Base-by-base conservation (phyloP, 1,284 basidiomycete genomes). In the Abortiporus biennis region DNA sequence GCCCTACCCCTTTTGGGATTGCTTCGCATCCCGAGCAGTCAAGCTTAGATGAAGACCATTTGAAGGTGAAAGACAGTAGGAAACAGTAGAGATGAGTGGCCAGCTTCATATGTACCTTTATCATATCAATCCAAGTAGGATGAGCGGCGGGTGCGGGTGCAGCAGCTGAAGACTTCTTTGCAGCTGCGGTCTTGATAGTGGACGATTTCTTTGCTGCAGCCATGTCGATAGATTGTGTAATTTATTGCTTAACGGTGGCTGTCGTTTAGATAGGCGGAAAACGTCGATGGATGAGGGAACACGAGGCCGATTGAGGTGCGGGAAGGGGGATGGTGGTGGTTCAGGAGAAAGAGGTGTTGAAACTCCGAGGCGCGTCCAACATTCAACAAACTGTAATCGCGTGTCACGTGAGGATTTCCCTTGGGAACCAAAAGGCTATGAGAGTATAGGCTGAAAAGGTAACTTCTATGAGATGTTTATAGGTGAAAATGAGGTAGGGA, bases 61-160 rank as follows among this genome's bases (percentile, higher is more conserved):
- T 29, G 27, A n/a, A 9, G 27, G 27, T 29, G 8, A n/a, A 29
- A 29, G 27, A 29, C 27, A n/a, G n/a, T 29, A n/a, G n/a, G 27
- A 29, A 9, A 29, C n/a, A 29, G 27, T n/a, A 29, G 27, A n/a
- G 8, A 8, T 29, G n/a, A 48, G 38, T 33, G 30, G 37, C 36
- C 32, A 25, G 15, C 5, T 13, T 38, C n/a, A 40, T 32, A 35
- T 52, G 58, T 55, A 85, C 84, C 71, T 84, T 85, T 63, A 86
- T 85, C 83, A 86, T 86, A 46, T 86, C 83, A 50, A 78, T 67
- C 81, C 84, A 86, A 49, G 73, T 66, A 6, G 83, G 83, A 55
- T 85, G 84, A 41, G 72, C 56, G 32, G 74, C 56, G n/a, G 66
- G 57, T 35, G 74, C 52, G 50, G 64, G 67, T 36, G 65, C 48